Conservation (phyloP, 371 early-diverging fungal genomes). For the Mucor ambiguus region DNA sequence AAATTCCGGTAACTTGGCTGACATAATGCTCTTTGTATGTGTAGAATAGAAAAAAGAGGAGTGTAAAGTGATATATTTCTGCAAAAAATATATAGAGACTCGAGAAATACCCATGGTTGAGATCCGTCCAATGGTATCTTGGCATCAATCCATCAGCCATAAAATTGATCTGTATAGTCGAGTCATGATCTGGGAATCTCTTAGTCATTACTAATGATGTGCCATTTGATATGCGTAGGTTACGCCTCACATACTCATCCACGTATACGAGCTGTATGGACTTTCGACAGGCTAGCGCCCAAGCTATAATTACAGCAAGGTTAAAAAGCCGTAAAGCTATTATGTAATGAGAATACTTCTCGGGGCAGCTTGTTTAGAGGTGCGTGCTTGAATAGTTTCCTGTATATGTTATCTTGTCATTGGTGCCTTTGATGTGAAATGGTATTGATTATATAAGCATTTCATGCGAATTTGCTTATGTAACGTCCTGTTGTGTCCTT, state of each 20-base stretch:
- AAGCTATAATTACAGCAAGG: not conserved
- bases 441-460: not conserved
- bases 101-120: not conserved
- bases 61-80: not conserved
- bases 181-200: not conserved
- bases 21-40: slow-evolving; percentile 11
- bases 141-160: not conserved
- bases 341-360: not conserved
- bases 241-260: not conserved
- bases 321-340: not conserved
- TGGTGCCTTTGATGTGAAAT: too few relatives aligned
- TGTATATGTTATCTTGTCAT: too few relatives aligned
- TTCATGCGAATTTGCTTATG: not conserved
- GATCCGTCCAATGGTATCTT: not conserved
- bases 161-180: not conserved
- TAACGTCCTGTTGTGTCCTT: not conserved
- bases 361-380: not conserved
- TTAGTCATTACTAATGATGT: not conserved
- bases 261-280: not conserved
- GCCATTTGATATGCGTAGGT: not conserved
- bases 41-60: not conserved
- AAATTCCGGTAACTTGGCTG: slow-evolving; percentile 36
- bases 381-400: not conserved
- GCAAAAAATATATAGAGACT: not conserved
- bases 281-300: not conserved